Base-by-base conservation (phyloP, 2,329 filamentous ascomycete genomes). In the Bimuria novae-zelandiae region DNA sequence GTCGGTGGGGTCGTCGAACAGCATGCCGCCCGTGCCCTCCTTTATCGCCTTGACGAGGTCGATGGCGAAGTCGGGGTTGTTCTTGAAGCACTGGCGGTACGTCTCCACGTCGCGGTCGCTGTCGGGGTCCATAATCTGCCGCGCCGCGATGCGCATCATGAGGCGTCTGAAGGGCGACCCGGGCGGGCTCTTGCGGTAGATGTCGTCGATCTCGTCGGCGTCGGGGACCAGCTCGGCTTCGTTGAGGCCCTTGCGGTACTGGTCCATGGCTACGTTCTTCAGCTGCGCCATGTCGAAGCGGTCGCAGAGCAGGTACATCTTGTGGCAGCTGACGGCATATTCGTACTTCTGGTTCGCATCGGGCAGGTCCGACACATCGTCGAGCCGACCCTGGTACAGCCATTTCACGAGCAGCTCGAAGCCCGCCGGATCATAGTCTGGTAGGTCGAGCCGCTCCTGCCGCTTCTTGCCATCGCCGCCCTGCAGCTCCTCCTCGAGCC, bases 41-140 rank as follows among this genome's bases (percentile, higher is more conserved):
- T 78, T 76, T 59, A 83, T 82, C 4, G 79, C 78, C 54, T 79
- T 80, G 61, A 83, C 73, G 49, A 83, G 75, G 43, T 82, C 80
- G 30, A 83, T 68, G 10, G 80, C 80, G 49, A 83, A 83, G 52
- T 80, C 78, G 1, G 79, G 71, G 57, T 76, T 79, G 54, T 72
- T 68, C 25, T 76, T 72, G 63, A 83, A 81, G 60, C 80, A 82
- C 35, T 72, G 69, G 32, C 76, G 75, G 59, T 83, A 83, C 3
- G 73, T 75, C 22, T 77, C 74, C 3, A 79, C 76, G 61, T 81
- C 75, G 51, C 77, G 76, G 36, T 80, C 74, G 49, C 71, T 77
- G 25, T 77, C 79, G 0, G 80, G 80, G 57, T 82, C 80, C 80
- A 83, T 83, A 55, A 83, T 81, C 67, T 83, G 81, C 22, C 81